Evolutionary conservation across 73 alveolate species (phyloP).

Genomic region (Paraurostyla sp.): DNA sequence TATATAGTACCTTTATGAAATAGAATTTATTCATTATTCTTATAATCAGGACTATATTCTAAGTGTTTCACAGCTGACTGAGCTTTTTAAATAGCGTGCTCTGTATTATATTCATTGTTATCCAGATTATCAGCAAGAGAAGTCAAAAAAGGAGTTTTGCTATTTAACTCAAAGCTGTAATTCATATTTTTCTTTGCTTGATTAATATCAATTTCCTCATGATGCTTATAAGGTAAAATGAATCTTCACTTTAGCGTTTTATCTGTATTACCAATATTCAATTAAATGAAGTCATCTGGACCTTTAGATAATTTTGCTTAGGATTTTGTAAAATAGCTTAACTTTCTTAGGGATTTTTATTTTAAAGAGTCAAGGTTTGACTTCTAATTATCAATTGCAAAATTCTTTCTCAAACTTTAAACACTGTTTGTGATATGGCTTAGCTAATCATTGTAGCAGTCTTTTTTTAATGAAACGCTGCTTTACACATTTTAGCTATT

Average conservation of each 20-base stretch:
- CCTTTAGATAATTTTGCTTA: neutral
- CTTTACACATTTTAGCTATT: neutral
- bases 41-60: neutral
- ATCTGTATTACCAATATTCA: neutral
- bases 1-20: conserved; percentile 16
- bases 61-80: neutral
- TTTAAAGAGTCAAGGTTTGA: neutral
- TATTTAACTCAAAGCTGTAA: neutral
- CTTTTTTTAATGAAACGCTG: neutral
- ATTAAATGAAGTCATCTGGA: neutral
- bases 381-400: neutral
- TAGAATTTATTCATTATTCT: neutral
- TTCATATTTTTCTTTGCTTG: neutral
- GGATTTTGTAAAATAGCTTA: no score
- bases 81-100: neutral
- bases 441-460: neutral
- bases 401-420: neutral
- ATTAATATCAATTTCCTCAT: no score
- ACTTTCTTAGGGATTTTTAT: neutral
- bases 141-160: neutral
- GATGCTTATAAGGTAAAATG: conserved; percentile 10
- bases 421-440: neutral
- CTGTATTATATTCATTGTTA: neutral
- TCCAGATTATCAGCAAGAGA: neutral
- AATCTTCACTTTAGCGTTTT: neutral